These are phyloP conservation scores for Solanum etuberosum DNA, from an alignment of 257 asterid species.

Conservation along the genomic window DNA sequence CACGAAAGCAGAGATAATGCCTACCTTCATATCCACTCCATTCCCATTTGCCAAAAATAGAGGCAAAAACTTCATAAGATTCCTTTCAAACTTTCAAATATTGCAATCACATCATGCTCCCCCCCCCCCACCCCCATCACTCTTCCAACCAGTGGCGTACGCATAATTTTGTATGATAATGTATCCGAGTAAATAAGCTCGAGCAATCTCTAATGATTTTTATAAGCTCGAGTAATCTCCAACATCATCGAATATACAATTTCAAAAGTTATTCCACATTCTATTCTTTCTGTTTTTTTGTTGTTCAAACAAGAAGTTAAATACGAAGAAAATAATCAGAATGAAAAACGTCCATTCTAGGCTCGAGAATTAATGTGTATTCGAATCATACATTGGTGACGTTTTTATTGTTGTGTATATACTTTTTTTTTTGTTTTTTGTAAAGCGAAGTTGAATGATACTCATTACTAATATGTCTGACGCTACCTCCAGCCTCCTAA, in stretches of 20 bases:
- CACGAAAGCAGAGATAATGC: constrained; percentile 11
- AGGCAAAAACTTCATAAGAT: background rate
- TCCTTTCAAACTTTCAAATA: background rate
- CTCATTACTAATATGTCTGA: background rate
- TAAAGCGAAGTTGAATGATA: background rate
- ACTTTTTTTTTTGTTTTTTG: background rate
- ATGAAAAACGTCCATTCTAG: background rate
- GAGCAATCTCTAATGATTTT: too few species aligned
- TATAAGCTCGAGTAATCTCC: too few species aligned
- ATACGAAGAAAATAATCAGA: background rate
- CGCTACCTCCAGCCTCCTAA: too few species aligned
- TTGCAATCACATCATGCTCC: background rate
- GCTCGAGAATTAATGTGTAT: background rate
- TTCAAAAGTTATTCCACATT: background rate
- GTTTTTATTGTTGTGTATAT: background rate
- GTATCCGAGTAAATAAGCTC: too few species aligned
- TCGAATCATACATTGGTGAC: background rate
- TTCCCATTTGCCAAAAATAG: constrained; percentile 10
- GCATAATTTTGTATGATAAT: background rate
- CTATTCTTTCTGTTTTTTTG: background rate
- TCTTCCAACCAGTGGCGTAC: background rate
- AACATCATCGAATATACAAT: background rate
- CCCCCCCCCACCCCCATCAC: background rate
- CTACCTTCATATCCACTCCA: constrained; percentile 21
- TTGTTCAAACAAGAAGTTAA: background rate